Conservation (phyloP, 2,329 filamentous ascomycete species). For the Aspergillus jensenii region DNA sequence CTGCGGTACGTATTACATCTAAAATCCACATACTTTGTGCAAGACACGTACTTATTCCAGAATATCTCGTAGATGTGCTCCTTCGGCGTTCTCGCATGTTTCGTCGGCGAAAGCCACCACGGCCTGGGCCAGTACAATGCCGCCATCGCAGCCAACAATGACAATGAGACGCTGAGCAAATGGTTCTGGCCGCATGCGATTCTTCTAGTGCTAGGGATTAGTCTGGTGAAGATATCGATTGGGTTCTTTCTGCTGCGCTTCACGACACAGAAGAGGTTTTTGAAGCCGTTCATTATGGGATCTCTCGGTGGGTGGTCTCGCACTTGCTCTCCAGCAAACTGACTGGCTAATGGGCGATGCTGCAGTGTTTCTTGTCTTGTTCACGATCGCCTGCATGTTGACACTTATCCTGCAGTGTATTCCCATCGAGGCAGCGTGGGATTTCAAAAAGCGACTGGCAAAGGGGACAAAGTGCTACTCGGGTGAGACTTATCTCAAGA, state of each 20-base stretch:
- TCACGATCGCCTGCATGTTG: conserved; percentile 23
- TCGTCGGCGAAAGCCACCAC: conserved; percentile 45
- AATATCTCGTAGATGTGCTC: conserved; percentile 20
- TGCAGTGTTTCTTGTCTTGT: conserved; percentile 19
- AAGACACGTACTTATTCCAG: no score
- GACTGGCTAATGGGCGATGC: not conserved
- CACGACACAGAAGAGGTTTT: conserved; percentile 34
- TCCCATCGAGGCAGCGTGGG: conserved; percentile 49
- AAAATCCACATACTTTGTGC: not conserved
- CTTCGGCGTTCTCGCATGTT: conserved; percentile 37
- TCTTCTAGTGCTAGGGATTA: conserved; percentile 37
- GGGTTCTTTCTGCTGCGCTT: conserved; percentile 46
- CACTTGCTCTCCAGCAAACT: not conserved
- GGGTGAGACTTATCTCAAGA: conserved; percentile 36
- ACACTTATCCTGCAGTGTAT: conserved; percentile 52
- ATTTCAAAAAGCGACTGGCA: conserved; percentile 30
- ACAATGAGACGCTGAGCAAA: not conserved
- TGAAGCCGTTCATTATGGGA: conserved; percentile 36
- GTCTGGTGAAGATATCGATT: conserved; percentile 45
- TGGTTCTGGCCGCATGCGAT: conserved; percentile 8
- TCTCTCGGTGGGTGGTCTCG: conserved; percentile 31
- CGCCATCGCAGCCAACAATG: not conserved
- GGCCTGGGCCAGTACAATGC: conserved; percentile 43
- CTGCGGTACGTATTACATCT: conserved; percentile 36
- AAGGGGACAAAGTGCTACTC: conserved; percentile 43